A percentile compares a stretch with the other conserved stretches of the same genome.
Evolutionary conservation across 495 filamentous ascomycete species (phyloP).

Genomic region (Thermothielavioides terrestris): DNA sequence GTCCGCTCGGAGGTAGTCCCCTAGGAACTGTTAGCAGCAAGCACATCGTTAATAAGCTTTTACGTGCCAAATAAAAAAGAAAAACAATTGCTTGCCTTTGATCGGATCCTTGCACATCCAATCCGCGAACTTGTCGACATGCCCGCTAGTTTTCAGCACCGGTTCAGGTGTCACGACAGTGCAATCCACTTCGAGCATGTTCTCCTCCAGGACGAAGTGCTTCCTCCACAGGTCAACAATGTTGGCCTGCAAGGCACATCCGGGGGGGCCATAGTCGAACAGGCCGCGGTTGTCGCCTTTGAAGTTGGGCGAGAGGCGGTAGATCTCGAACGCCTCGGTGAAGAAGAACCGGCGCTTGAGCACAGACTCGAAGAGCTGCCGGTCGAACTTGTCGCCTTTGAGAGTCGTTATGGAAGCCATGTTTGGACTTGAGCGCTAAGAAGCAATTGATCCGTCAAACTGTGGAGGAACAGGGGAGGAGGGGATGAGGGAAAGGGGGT

Average conservation of each 20-base stretch:
- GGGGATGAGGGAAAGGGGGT: too few species aligned
- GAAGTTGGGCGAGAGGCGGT: constrained; percentile 55
- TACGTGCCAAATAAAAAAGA: too few species aligned
- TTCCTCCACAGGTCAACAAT: constrained; percentile 80
- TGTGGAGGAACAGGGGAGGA: too few species aligned
- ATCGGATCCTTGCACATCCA: constrained; percentile 54
- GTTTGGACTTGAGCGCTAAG: too few species aligned
- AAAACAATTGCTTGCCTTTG: constrained; percentile 26
- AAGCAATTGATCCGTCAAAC: too few species aligned
- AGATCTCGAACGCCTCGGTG: constrained; percentile 48
- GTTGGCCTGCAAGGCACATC: constrained; percentile 63
- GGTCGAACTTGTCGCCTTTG: constrained; percentile 38
- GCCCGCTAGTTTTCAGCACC: constrained; percentile 84
- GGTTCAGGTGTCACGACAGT: constrained; percentile 62
- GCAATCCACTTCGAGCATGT: constrained; percentile 74
- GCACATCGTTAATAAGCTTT: too few species aligned
- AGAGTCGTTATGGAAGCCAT: constrained; percentile 24
- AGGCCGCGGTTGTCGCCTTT: constrained; percentile 61
- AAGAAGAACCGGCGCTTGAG: constrained; percentile 36
- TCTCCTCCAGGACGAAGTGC: constrained; percentile 73
- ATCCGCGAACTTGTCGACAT: constrained; percentile 89
- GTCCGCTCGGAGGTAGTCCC: constrained; percentile 42
- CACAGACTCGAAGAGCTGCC: constrained; percentile 35
- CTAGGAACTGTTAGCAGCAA: neutral
- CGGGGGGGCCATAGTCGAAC: constrained; percentile 68